Conservation (phyloP, 177 flowering plant genomes). For the Vitis hybrid region DNA sequence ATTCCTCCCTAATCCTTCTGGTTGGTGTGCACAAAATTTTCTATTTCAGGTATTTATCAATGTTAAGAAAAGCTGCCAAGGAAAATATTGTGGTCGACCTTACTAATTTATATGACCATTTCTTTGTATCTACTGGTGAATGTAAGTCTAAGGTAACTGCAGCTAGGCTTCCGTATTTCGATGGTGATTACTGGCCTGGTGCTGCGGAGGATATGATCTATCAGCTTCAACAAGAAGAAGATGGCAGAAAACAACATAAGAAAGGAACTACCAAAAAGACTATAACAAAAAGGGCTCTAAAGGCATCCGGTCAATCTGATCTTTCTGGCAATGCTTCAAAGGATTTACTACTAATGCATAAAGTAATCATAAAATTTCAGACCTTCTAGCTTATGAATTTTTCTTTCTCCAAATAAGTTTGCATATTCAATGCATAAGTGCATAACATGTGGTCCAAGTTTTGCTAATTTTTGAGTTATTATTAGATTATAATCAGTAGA, state of each 20-base stretch:
- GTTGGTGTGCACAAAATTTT: not conserved
- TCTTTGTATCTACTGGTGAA: slow-evolving; percentile 77
- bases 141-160: slow-evolving; percentile 97
- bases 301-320: slow-evolving; percentile 93
- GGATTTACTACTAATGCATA: slow-evolving; percentile 88
- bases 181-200: slow-evolving; percentile 99
- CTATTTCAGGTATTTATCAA: slow-evolving; percentile 75
- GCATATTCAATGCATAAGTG: not conserved
- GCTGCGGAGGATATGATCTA: slow-evolving; percentile 96
- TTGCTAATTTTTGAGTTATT: not conserved
- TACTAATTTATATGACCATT: slow-evolving; percentile 91
- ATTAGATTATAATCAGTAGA: not conserved
- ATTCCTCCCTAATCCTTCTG: not conserved
- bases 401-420: not conserved
- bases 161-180: slow-evolving; percentile 93
- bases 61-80: slow-evolving; percentile 85
- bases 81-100: slow-evolving; percentile 85
- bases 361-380: slow-evolving; percentile 43
- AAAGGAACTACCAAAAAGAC: slow-evolving; percentile 81
- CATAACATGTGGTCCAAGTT: too few species aligned
- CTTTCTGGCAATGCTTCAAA: slow-evolving; percentile 88
- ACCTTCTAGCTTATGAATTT: slow-evolving; percentile 5
- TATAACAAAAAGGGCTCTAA: slow-evolving; percentile 88
- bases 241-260: slow-evolving; percentile 79
- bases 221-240: slow-evolving; percentile 90